phyloP scores from a whole-genome alignment of 2,329 filamentous ascomycete species.

The Penicillium polonicum region DNA sequence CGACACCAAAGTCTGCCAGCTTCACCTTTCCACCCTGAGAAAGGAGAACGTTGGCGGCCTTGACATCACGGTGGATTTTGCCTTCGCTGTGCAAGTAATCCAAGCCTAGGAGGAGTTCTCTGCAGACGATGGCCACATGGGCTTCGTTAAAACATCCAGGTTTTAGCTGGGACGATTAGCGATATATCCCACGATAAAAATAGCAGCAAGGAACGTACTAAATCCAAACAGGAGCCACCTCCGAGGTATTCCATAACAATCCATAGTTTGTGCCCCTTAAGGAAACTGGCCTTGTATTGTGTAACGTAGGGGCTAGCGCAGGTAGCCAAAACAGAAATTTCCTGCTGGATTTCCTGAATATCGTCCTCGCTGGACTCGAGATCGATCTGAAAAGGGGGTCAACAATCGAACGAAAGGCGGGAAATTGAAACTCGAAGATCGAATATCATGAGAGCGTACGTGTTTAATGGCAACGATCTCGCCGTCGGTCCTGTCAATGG shows the following conservation, averaged over 20 bases:
- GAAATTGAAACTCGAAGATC: not conserved
- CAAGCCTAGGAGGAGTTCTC: conserved; percentile 82
- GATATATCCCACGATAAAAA: not conserved
- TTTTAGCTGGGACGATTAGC: conserved; percentile 65
- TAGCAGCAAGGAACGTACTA: conserved; percentile 57
- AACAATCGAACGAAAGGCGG: conserved; percentile 5
- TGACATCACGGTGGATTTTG: conserved; percentile 96
- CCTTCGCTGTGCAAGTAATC: conserved; percentile 92
- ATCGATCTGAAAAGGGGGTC: conserved; percentile 68
- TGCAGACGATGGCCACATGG: conserved; percentile 91
- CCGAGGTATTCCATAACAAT: conserved; percentile 99
- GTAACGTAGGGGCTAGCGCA: conserved; percentile 93
- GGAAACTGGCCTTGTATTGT: conserved; percentile 92
- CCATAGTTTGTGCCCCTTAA: conserved; percentile 96
- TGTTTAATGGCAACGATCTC: conserved; percentile 97
- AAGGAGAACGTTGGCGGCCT: conserved; percentile 94
- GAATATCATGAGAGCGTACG: conserved; percentile 53
- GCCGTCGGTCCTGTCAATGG: conserved; percentile 84
- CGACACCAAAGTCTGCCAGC: conserved; percentile 94
- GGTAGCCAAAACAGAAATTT: conserved; percentile 91
- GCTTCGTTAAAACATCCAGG: conserved; percentile 82
- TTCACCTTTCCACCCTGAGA: conserved; percentile 89
- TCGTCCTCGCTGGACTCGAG: conserved; percentile 98
- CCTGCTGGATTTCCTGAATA: conserved; percentile 95
- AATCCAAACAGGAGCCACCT: conserved; percentile 88